Evolutionary conservation across 805 yeast genomes (phyloP).

Genomic region (Metschnikowia vanudenii): DNA sequence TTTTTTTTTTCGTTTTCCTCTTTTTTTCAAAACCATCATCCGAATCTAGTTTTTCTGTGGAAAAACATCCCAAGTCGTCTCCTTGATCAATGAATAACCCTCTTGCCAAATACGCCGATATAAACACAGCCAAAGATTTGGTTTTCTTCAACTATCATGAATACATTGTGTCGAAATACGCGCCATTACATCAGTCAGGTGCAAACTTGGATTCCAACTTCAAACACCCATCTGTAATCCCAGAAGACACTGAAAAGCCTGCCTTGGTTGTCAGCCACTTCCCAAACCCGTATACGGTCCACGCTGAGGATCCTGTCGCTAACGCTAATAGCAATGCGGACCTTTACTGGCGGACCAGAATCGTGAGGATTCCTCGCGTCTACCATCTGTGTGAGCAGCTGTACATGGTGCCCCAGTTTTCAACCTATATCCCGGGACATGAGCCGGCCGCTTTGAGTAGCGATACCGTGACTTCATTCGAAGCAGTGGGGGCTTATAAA

Average conservation of each 20-base stretch:
- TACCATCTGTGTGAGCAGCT: slow-evolving; percentile 32
- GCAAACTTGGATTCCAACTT: slow-evolving; percentile 2
- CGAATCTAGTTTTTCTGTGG: no score
- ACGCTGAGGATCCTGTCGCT: background rate
- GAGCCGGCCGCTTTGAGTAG: slow-evolving; percentile 58
- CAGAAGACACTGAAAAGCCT: background rate
- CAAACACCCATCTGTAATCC: slow-evolving; percentile 17
- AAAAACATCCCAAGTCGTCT: background rate
- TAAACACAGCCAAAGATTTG: slow-evolving; percentile 9
- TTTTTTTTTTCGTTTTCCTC: background rate
- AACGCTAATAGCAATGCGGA: slow-evolving; percentile 19
- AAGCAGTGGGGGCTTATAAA: slow-evolving; percentile 37
- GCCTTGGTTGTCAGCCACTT: slow-evolving; percentile 59
- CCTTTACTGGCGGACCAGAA: slow-evolving; percentile 42
- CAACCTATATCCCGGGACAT: slow-evolving; percentile 52
- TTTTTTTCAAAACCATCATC: no score
- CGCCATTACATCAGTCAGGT: background rate
- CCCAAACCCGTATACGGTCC: slow-evolving; percentile 52
- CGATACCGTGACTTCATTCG: slow-evolving; percentile 23
- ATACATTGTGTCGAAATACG: slow-evolving; percentile 31
- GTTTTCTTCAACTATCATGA: slow-evolving; percentile 70
- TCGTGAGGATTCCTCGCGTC: slow-evolving; percentile 64
- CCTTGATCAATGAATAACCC: slow-evolving; percentile 21
- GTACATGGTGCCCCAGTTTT: slow-evolving; percentile 54
- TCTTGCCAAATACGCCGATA: slow-evolving; percentile 19